Base-by-base conservation (phyloP, 2,329 filamentous ascomycete genomes). In the Colletotrichum sp. region DNA sequence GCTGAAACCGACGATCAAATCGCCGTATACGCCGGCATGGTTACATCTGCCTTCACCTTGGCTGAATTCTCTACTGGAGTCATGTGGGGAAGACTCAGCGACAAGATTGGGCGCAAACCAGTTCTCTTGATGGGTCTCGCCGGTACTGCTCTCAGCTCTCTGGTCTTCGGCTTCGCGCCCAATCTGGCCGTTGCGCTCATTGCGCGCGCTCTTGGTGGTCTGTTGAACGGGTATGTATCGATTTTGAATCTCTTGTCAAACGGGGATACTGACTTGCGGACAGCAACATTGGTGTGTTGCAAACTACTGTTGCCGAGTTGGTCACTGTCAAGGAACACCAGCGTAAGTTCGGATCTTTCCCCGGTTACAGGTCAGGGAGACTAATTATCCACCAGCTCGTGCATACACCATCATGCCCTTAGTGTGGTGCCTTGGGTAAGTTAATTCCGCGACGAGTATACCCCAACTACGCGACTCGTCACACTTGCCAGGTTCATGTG, bases 351-450 rank as follows among this genome's bases (percentile, higher is more conserved):
- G 44, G 26, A 30, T 18, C 63, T 13, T 49, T 57, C 69, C 72
- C 69, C 66, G 39, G 63, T 49, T 65, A 70, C 74, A 71, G 62
- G 30, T 62, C 13, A 28, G 16, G 28, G 7, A 59, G 24, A 72
- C 81, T 85, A 79, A 87, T 80, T 62, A 59, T 66, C 70, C 69
- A 74, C 18, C 77, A 96, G 94, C 96, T 79, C 95, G 95, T 80
- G 97, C 96, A 66, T 99, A 98, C 86, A 95, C 96, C 15, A 96
- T 99, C 80, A 98, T 99, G 96, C 97, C 97, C 8, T 95, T 98
- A 83, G 95, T 99, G 30, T 99, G 97, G 97, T 98, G 96, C 83
- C 90, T 99, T 82, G 97, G 97, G 89, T 95, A 88, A 86, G 89
- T 86, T 65, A n/a, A 52, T 4, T 7, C 15, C 66, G 39, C 30